Evolutionary conservation across 257 asterid species (phyloP).

Genomic region (Voacanga thouarsii): DNA sequence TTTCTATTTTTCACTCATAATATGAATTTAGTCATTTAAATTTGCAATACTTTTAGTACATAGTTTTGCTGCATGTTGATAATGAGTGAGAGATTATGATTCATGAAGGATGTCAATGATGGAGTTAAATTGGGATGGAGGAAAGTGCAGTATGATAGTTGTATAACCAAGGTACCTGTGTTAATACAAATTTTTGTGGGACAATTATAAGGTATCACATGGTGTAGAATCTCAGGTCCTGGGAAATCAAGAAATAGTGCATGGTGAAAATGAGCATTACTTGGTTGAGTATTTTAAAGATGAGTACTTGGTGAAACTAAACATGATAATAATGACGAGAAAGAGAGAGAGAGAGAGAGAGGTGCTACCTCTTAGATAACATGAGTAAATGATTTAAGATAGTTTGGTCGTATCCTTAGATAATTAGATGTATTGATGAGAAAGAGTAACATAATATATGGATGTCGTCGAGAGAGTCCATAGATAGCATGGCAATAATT

Average conservation of each 20-base stretch:
- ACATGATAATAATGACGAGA: background rate
- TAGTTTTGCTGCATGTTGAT: background rate
- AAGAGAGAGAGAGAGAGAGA: background rate
- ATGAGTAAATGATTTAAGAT: background rate
- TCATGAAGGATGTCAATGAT: background rate
- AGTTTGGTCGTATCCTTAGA: background rate
- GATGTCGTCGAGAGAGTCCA: background rate
- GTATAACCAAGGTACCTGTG: background rate
- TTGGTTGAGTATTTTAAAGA: background rate
- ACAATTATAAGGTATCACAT: background rate
- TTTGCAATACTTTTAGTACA: background rate
- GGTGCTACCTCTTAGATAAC: background rate
- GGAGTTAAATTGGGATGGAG: background rate
- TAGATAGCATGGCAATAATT: background rate
- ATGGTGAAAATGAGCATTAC: background rate
- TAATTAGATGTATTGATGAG: background rate
- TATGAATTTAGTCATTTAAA: background rate
- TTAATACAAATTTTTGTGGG: background rate
- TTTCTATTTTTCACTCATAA: background rate
- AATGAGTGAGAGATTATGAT: background rate
- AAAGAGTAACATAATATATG: background rate
- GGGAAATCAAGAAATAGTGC: background rate
- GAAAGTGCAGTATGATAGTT: background rate
- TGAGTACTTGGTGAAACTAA: background rate
- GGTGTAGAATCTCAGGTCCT: background rate